Conservation (phyloP, 176 grass and related monocot species). For the Oryza nivara region DNA sequence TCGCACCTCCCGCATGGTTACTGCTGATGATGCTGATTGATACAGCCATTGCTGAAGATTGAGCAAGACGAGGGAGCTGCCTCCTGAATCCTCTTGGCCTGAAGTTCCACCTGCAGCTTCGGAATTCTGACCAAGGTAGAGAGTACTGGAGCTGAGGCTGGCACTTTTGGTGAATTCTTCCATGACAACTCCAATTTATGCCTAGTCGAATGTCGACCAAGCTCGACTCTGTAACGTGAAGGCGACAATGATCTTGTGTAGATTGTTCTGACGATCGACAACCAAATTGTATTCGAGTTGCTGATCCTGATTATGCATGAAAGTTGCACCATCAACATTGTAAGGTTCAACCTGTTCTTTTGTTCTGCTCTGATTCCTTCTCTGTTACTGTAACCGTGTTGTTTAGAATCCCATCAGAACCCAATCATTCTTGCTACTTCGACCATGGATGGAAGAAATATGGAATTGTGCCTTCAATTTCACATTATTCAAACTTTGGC, state of each 20-base stretch:
- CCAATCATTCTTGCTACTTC: background rate
- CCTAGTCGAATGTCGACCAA: background rate
- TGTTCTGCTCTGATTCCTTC: background rate
- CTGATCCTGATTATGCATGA: slow-evolving; percentile 24
- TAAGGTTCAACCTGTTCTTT: slow-evolving; percentile 26
- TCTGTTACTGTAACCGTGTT: background rate
- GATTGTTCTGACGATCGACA: slow-evolving; percentile 2
- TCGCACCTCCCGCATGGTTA: slow-evolving; percentile 15
- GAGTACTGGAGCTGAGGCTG: slow-evolving; percentile 39
- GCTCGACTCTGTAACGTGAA: slow-evolving; percentile 4
- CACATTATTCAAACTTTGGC: background rate
- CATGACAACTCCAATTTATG: background rate
- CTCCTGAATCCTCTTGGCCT: slow-evolving; percentile 3
- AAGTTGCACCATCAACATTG: slow-evolving; percentile 10
- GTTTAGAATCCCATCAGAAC: background rate
- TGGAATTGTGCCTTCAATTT: background rate
- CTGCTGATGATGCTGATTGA: slow-evolving; percentile 29
- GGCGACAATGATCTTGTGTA: slow-evolving; percentile 24
- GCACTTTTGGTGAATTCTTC: slow-evolving; percentile 14
- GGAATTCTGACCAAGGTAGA: slow-evolving; percentile 41
- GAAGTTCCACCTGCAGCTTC: background rate
- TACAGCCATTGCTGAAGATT: slow-evolving; percentile 42
- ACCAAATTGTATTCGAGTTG: background rate
- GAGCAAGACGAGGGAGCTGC: slow-evolving; percentile 32
- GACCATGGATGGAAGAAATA: background rate